These are phyloP conservation scores for Nicotiana attenuata DNA, from an alignment of 257 asterid genomes.

Conservation along the genomic window DNA sequence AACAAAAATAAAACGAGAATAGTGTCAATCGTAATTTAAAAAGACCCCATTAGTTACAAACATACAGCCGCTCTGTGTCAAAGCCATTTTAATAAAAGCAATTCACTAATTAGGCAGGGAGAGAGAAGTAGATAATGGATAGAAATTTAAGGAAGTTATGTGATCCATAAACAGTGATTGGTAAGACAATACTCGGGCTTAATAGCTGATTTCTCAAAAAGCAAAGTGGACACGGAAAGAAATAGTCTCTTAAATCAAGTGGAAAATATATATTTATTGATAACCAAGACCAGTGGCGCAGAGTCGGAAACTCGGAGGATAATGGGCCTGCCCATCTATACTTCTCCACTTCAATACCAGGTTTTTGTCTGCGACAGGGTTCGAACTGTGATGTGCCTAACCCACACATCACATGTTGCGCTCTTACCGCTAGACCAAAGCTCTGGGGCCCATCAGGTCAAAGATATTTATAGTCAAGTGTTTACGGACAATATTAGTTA, in stretches of 20 bases:
- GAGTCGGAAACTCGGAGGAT: no score
- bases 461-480: neutral
- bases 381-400: neutral
- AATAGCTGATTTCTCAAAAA: neutral
- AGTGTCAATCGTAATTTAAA: no score
- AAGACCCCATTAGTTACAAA: no score
- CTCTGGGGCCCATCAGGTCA: neutral
- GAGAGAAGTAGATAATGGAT: neutral
- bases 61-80: neutral
- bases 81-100: neutral
- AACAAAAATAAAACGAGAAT: neutral
- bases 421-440: neutral
- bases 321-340: no score
- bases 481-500: neutral
- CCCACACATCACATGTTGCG: neutral
- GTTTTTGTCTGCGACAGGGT: neutral
- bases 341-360: no score
- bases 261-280: neutral
- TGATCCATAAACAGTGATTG: neutral
- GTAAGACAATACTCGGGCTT: neutral
- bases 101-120: neutral
- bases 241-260: neutral
- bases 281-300: neutral
- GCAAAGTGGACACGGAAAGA: neutral
- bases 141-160: neutral